Evolutionary conservation across 305 asterid species (phyloP).

Genomic region (Ajuga reptans): DNA sequence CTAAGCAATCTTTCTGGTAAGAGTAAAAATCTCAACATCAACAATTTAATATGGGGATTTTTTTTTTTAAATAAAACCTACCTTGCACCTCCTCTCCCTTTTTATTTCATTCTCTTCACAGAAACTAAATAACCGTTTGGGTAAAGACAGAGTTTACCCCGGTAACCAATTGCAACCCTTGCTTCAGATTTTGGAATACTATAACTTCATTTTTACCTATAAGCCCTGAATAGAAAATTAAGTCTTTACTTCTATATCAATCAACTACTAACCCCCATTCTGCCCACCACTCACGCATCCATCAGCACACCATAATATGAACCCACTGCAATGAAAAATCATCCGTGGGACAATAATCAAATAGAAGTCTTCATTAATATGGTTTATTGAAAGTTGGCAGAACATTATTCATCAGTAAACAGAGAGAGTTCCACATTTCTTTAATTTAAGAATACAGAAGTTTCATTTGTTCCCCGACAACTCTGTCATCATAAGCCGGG

Average conservation of each 20-base stretch:
- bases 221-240: background rate
- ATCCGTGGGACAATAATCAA: background rate
- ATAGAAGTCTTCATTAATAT: background rate
- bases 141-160: background rate
- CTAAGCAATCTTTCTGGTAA: background rate
- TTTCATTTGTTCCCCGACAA: background rate
- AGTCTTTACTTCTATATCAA: background rate
- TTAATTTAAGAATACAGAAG: background rate
- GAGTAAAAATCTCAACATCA: background rate
- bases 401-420: background rate
- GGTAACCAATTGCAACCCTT: conserved; percentile 8
- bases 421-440: background rate
- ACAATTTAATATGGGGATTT: background rate
- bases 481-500: conserved; percentile 8
- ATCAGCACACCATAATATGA: background rate
- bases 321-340: background rate
- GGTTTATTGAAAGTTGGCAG: background rate
- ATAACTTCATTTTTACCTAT: background rate
- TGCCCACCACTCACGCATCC: background rate
- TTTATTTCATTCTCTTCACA: conserved; percentile 5
- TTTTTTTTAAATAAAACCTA: background rate
- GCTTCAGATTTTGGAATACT: background rate
- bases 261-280: background rate
- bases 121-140: background rate
- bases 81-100: conserved; percentile 1